Conservation (phyloP, 179 eudicot genomes). For the Silene noctiflora region DNA sequence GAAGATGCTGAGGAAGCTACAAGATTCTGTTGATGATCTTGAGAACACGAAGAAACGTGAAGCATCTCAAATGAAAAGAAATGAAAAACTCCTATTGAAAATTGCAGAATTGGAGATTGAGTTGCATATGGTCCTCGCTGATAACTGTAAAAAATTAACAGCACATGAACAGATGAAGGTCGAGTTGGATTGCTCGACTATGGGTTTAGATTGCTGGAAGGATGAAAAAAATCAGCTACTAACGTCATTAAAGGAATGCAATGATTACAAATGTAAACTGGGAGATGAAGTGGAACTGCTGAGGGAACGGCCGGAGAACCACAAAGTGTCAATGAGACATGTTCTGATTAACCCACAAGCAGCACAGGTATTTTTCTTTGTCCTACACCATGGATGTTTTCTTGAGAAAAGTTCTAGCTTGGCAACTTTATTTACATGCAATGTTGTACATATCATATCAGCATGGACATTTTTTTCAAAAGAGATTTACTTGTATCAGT, state of each 20-base stretch:
- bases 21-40: slow-evolving; percentile 75
- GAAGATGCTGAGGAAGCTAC: slow-evolving; percentile 85
- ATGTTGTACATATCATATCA: too few species aligned
- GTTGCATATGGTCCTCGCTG: slow-evolving; percentile 49
- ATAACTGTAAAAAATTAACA: slow-evolving; percentile 56
- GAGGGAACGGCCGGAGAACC: slow-evolving; percentile 42
- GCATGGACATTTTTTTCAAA: too few species aligned
- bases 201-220: slow-evolving; percentile 87
- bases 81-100: slow-evolving; percentile 62
- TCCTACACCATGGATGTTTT: neutral
- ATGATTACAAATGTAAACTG: slow-evolving; percentile 44
- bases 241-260: slow-evolving; percentile 50
- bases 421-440: neutral
- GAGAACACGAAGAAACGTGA: slow-evolving; percentile 75
- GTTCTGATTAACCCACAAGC: slow-evolving; percentile 21
- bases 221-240: slow-evolving; percentile 80
- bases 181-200: slow-evolving; percentile 76
- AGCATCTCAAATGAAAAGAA: slow-evolving; percentile 58
- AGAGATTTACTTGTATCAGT: too few species aligned
- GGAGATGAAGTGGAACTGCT: slow-evolving; percentile 42
- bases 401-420: neutral
- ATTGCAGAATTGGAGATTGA: slow-evolving; percentile 65
- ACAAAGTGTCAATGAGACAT: slow-evolving; percentile 32
- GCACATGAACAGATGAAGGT: slow-evolving; percentile 66
- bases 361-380: slow-evolving; percentile 41